phyloP scores from a whole-genome alignment of 208 protist species.

The Leishmania braziliensis region DNA sequence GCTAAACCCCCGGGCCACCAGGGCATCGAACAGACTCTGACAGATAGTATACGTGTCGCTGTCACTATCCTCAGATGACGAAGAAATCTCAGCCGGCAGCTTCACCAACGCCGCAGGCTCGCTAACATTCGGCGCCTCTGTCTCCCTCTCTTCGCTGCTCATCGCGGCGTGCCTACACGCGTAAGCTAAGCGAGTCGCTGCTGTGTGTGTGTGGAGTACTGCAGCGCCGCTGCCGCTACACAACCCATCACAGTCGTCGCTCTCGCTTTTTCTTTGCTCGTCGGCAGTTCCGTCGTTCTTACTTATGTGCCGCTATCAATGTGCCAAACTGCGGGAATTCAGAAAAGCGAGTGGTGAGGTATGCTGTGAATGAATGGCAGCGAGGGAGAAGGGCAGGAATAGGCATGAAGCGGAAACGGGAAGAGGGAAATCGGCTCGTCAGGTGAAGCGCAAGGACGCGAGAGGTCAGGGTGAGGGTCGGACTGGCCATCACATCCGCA shows the following conservation, averaged over 20 bases:
- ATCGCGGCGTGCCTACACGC: background rate
- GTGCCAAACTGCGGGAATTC: background rate
- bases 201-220: background rate
- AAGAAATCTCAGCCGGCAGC: background rate
- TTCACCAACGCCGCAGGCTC: background rate
- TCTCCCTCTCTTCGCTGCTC: background rate
- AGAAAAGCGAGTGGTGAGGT: background rate
- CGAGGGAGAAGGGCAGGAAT: background rate
- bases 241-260: background rate
- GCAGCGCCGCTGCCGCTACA: background rate
- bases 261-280: background rate
- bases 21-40: constrained; percentile 54
- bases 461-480: background rate
- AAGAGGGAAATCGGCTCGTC: background rate
- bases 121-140: background rate
- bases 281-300: background rate
- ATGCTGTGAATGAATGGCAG: background rate
- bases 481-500: background rate
- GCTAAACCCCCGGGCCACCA: constrained; percentile 66
- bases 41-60: constrained; percentile 49
- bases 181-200: too few relatives aligned
- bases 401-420: background rate
- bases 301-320: background rate
- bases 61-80: constrained; percentile 15
- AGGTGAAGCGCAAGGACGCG: background rate